Evolutionary conservation across 176 grass and related monocot genomes (phyloP), one percentile per base, ranked within the genome.

Genomic region (Carex parvula): DNA sequence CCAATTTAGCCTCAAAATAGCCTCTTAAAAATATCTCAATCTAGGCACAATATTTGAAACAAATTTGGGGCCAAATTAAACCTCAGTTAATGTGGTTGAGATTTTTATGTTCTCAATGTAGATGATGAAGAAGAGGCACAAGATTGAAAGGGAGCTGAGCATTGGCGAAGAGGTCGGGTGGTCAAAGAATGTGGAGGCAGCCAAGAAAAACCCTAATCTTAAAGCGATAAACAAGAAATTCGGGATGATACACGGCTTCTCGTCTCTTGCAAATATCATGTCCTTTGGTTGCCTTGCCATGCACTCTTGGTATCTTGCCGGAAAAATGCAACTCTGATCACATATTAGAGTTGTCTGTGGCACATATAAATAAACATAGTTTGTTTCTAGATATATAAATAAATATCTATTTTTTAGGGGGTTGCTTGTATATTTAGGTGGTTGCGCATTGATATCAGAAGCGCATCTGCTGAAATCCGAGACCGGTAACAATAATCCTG

Each of bases 81-180:
- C 59, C 59, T 60, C 59, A 60, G 18, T 20, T n/a, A 70, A 39
- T 39, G 3, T 20, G 20, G 2, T 72, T 79, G 1, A 69, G 29
- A 7, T 16, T 1, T 20, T 24, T 3, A 44, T 24, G 66, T 87
- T n/a, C 42, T 70, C 67, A 5, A 87, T 72, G 14, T 87, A 98
- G 95, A 98, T 94, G 92, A 98, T 98, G 95, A 98, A 91, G 84
- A 94, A 91, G 87, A 91, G 95, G 88, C 95, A 98, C 89, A 98
- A 93, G 84, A 90, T 98, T 1, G 95, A 98, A 79, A 88, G 91
- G 80, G 95, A 98, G 9, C 84, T 98, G 11, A 91, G 64, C 84
- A 94, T 98, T 3, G 95, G 95, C 6, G 89, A 94, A 22, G 95
- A 98, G 87, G 89, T 98, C 0, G 95, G 95, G 67, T 94, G 92